phyloP scores from a whole-genome alignment of 352 stramenopile genomes.

The Globisporangium rhizosaccharum region DNA sequence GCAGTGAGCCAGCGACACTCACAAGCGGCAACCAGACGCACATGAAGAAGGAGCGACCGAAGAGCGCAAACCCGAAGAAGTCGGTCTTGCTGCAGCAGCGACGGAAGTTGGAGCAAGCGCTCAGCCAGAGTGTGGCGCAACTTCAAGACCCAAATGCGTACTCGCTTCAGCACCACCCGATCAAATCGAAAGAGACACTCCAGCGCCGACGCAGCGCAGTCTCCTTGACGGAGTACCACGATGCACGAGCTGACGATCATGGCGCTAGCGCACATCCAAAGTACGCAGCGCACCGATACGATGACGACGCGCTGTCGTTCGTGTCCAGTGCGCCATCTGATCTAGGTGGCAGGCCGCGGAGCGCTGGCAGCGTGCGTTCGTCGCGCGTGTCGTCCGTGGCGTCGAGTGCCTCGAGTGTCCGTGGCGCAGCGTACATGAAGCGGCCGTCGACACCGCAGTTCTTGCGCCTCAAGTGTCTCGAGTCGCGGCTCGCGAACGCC shows the following conservation, averaged over 20 bases:
- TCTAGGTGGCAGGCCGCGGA: constrained; percentile 29
- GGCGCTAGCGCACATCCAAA: not conserved
- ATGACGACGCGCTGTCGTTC: not conserved
- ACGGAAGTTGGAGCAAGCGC: constrained; percentile 38
- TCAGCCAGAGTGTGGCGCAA: constrained; percentile 11
- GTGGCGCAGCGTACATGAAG: constrained; percentile 52
- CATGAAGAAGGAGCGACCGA: constrained; percentile 45
- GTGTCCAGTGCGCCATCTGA: not conserved
- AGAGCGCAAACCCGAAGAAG: constrained; percentile 65
- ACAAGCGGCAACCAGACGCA: constrained; percentile 5
- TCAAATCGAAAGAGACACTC: constrained; percentile 1
- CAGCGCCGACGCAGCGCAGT: constrained; percentile 10
- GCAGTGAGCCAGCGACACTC: constrained; percentile 7
- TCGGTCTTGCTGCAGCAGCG: constrained; percentile 54
- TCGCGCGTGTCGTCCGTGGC: constrained; percentile 13
- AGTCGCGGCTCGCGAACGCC: constrained; percentile 34
- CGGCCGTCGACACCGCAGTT: constrained; percentile 51
- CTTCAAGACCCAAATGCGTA: constrained; percentile 3
- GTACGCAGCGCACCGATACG: not conserved
- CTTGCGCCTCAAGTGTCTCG: constrained; percentile 63
- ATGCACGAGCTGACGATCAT: not conserved
- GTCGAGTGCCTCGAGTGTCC: constrained; percentile 25
- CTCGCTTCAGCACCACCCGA: not conserved
- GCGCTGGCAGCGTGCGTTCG: constrained; percentile 45
- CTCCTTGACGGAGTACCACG: constrained; percentile 11